Conservation (phyloP, 441 rosid genomes). For the Populus trichocarpa region DNA sequence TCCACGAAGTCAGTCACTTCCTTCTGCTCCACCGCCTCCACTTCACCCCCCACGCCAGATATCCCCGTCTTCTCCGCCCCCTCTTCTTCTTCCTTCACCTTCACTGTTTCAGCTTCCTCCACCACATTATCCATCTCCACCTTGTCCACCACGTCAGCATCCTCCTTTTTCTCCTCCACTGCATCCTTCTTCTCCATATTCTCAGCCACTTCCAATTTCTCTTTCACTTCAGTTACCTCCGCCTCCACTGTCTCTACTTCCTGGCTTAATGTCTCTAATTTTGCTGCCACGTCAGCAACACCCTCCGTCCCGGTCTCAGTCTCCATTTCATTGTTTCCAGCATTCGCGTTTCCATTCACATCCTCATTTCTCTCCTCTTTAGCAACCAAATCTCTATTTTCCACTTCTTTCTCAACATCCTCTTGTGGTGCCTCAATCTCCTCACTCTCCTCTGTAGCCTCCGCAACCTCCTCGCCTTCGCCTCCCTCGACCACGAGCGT, state of each 20-base stretch:
- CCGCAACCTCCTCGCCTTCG: not conserved
- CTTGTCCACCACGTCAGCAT: slow-evolving; percentile 8
- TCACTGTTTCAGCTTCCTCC: slow-evolving; percentile 24
- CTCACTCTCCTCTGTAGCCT: slow-evolving; percentile 3
- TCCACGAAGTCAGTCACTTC: slow-evolving; percentile 22
- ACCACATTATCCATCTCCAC: slow-evolving; percentile 24
- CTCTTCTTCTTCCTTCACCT: slow-evolving; percentile 11
- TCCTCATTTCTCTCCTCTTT: slow-evolving; percentile 8
- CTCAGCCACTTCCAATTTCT: slow-evolving; percentile 8
- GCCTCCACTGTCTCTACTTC: not conserved
- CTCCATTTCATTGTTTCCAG: slow-evolving; percentile 6
- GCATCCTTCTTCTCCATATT: slow-evolving; percentile 2
- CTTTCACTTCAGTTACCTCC: not conserved
- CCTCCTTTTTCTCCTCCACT: slow-evolving; percentile 14
- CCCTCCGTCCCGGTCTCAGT: not conserved
- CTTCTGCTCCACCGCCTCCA: slow-evolving; percentile 11
- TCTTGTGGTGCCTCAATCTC: slow-evolving; percentile 10
- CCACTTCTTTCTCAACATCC: slow-evolving; percentile 20
- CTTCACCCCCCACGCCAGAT: not conserved
- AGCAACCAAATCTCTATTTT: slow-evolving; percentile 12
- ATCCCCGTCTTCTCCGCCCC: slow-evolving; percentile 15
- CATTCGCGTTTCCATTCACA: not conserved
- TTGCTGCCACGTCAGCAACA: not conserved
- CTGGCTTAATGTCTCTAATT: not conserved
- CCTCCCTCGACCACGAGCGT: not conserved